These are phyloP conservation scores for Fomitopsis pinicola DNA, from an alignment of 1,284 basidiomycete genomes.

Conservation along the genomic window DNA sequence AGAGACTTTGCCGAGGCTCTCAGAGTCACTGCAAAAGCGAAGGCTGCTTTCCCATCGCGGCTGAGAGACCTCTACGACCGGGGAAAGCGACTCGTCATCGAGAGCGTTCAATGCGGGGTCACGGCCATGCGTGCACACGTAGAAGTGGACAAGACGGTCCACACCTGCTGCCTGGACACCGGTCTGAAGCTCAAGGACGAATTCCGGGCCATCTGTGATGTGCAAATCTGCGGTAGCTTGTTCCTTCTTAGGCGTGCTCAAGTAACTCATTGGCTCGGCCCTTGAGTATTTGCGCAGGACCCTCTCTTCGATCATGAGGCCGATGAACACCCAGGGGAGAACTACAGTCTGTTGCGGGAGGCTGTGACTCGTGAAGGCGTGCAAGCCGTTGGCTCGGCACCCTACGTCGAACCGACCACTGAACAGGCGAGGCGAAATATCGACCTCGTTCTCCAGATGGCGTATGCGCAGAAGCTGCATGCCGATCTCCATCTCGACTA, in stretches of 20 bases:
- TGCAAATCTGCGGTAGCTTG: conserved; percentile 51
- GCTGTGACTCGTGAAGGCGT: conserved; percentile 36
- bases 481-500: conserved; percentile 67
- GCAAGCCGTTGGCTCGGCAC: conserved; percentile 55
- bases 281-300: conserved; percentile 59
- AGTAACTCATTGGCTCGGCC: background rate
- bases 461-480: conserved; percentile 35
- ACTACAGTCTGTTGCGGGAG: conserved; percentile 39
- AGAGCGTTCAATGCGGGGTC: conserved; percentile 56
- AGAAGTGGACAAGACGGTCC: conserved; percentile 54
- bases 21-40: conserved; percentile 44
- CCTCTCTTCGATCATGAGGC: conserved; percentile 39
- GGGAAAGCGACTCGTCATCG: conserved; percentile 47
- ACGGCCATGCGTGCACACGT: conserved; percentile 65
- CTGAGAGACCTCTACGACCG: conserved; percentile 44
- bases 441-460: conserved; percentile 45
- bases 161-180: conserved; percentile 44
- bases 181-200: conserved; percentile 44
- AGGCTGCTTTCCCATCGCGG: conserved; percentile 40
- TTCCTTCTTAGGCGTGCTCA: background rate
- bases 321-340: conserved; percentile 34
- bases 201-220: conserved; percentile 42
- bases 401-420: conserved; percentile 52
- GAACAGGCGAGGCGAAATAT: conserved; percentile 50
- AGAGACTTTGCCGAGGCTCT: conserved; percentile 58